Conservation (phyloP, 176 grass and related monocot species). For the sorghum (Sorghum bicolor) region Sorghum_bicolor_NCBIv3 NC_012870.2:12141501-12142000, state of each 20-base stretch:
- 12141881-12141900: not conserved
- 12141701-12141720: not conserved
- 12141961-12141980: not conserved
- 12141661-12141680: not conserved
- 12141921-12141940: no score
- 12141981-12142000: slow-evolving; percentile 34
- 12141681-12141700: not conserved
- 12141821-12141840: slow-evolving; percentile 13
- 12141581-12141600: no score
- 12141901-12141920: not conserved
- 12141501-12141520: no score
- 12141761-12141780: not conserved
- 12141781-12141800: not conserved
- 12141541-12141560: no score
- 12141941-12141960: not conserved
- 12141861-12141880: slow-evolving; percentile 24
- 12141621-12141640: no score
- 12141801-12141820: not conserved
- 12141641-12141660: no score
- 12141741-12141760: not conserved
- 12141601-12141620: no score
- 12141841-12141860: slow-evolving; percentile 21
- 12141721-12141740: not conserved
- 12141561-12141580: no score
- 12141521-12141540: no score